phyloP scores from a whole-genome alignment of 768 basidiomycete species.

The Calocera viscosa region DNA sequence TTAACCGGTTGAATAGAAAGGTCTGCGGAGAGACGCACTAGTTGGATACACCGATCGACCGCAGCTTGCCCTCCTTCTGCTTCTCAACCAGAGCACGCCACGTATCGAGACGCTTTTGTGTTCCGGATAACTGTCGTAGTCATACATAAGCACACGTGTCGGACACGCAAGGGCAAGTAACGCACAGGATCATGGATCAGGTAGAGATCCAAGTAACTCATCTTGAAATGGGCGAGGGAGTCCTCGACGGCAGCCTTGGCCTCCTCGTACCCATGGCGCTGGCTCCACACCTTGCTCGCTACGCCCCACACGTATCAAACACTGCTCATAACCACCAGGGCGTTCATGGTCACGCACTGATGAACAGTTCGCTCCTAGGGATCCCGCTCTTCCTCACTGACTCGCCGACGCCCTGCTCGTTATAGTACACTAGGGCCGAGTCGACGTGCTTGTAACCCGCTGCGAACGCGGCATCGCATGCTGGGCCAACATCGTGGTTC shows the following conservation, averaged over 20 bases:
- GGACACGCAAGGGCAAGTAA: not conserved
- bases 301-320: no score
- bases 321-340: no score
- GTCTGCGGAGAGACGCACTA: slow-evolving; percentile 39
- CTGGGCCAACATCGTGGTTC: slow-evolving; percentile 40
- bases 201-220: slow-evolving; percentile 60
- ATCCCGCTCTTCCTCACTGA: slow-evolving; percentile 36
- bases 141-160: slow-evolving; percentile 11
- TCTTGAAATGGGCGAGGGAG: slow-evolving; percentile 44
- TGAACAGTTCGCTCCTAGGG: slow-evolving; percentile 48
- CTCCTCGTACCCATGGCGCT: slow-evolving; percentile 49
- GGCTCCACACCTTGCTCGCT: slow-evolving; percentile 56
- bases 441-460: slow-evolving; percentile 65
- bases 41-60: slow-evolving; percentile 67
- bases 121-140: slow-evolving; percentile 34
- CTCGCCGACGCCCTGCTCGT: slow-evolving; percentile 24
- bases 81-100: slow-evolving; percentile 54
- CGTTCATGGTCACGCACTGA: slow-evolving; percentile 59
- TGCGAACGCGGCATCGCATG: slow-evolving; percentile 49
- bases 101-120: slow-evolving; percentile 52
- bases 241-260: slow-evolving; percentile 47
- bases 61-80: slow-evolving; percentile 49
- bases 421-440: slow-evolving; percentile 51
- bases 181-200: slow-evolving; percentile 56
- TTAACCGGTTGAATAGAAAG: not conserved